Evolutionary conservation across 148 eudicot genomes (phyloP).

Genomic region (Rhododendron williamsianum): DNA sequence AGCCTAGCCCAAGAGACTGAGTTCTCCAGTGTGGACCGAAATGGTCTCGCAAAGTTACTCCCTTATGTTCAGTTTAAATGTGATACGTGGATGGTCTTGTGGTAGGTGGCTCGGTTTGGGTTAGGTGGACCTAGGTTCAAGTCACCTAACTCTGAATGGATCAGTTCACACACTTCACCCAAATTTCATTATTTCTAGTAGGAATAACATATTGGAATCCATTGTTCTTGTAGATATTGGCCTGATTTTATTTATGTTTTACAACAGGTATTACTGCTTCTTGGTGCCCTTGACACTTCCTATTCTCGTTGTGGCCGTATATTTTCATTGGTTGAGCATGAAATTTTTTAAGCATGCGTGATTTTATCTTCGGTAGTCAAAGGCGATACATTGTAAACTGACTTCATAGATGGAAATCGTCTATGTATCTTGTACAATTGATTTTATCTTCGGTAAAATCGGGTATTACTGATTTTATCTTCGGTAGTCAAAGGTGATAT

Average conservation of each 20-base stretch:
- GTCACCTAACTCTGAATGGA: neutral
- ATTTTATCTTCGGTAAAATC: too few relatives aligned
- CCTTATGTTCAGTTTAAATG: neutral
- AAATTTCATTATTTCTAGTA: neutral
- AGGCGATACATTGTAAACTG: neutral
- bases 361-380: neutral
- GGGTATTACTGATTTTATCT: too few relatives aligned
- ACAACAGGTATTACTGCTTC: constrained; percentile 76
- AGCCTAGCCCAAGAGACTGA: too few relatives aligned
- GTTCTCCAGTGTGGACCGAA: too few relatives aligned
- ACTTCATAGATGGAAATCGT: neutral
- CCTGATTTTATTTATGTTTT: constrained; percentile 8
- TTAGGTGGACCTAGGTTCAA: neutral
- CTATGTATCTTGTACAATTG: neutral
- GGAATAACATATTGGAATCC: neutral
- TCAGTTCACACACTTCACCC: neutral
- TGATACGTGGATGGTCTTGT: neutral
- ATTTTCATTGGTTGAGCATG: constrained; percentile 94
- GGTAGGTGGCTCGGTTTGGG: neutral
- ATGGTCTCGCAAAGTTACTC: neutral
- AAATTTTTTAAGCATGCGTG: constrained; percentile 89
- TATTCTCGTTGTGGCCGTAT: constrained; percentile 59
- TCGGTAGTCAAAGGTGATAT: neutral
- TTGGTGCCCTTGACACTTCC: constrained; percentile 78
- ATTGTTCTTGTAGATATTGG: neutral